Conservation (phyloP, 345 rosid genomes). For the Gynandropsis gynandra region DNA sequence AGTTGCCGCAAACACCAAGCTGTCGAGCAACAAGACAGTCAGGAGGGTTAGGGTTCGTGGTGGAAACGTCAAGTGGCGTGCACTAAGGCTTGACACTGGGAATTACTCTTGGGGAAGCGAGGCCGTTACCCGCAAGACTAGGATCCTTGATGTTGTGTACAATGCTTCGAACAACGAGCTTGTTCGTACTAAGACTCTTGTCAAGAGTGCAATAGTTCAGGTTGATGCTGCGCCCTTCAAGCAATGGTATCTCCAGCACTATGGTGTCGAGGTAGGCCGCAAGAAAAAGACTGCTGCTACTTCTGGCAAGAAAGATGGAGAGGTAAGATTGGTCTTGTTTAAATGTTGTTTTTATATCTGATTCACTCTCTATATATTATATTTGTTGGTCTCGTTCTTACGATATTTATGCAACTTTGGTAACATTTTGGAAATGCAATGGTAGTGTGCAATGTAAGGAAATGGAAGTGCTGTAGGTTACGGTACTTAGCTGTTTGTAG, state of each 20-base stretch:
- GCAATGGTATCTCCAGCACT: conserved; percentile 66
- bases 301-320: conserved; percentile 48
- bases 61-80: conserved; percentile 87
- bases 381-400: no score
- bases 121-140: conserved; percentile 77
- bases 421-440: no score
- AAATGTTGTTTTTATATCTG: not conserved
- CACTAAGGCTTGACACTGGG: conserved; percentile 76
- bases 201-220: conserved; percentile 63
- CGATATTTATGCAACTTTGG: no score
- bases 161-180: conserved; percentile 86
- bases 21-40: conserved; percentile 82
- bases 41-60: conserved; percentile 81
- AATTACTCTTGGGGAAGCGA: conserved; percentile 90
- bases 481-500: not conserved
- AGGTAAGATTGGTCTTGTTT: conserved; percentile 25
- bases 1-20: conserved; percentile 74
- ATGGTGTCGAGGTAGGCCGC: conserved; percentile 67
- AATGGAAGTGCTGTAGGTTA: not conserved
- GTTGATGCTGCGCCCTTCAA: conserved; percentile 74
- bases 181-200: conserved; percentile 74
- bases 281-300: conserved; percentile 50
- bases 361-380: not conserved
- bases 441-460: no score
- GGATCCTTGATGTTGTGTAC: conserved; percentile 78